Evolutionary conservation across 176 grass and related monocot genomes (phyloP).

Genomic region (Triticum turgidum): DNA sequence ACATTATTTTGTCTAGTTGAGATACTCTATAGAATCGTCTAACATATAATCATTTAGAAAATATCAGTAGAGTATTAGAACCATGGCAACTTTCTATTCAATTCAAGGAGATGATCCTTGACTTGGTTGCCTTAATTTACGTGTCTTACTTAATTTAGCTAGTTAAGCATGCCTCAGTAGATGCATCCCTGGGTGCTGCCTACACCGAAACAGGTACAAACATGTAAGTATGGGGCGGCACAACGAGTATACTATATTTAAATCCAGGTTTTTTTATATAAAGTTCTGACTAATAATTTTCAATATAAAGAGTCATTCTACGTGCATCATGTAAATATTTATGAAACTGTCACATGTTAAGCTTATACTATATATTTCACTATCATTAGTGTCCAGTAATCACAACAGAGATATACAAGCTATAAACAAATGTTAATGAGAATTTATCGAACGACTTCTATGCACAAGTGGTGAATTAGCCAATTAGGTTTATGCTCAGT

Average conservation of each 20-base stretch:
- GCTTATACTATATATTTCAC: not conserved
- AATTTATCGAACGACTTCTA: not conserved
- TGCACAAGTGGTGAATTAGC: not conserved
- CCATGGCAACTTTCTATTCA: not conserved
- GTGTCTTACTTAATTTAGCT: not conserved
- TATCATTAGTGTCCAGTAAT: not conserved
- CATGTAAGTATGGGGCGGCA: not conserved
- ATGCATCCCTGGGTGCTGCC: constrained; percentile 21
- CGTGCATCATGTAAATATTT: not conserved
- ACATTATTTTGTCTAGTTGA: not conserved
- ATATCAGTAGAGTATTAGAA: not conserved
- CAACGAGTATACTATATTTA: not conserved
- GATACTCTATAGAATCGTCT: not conserved
- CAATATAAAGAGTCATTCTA: not conserved
- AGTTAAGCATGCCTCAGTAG: constrained; percentile 4
- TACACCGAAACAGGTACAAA: not conserved
- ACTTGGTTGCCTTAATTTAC: not conserved
- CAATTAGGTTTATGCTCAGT: not conserved
- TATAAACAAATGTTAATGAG: not conserved
- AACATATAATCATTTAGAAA: not conserved
- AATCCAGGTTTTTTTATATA: not conserved
- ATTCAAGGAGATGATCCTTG: not conserved
- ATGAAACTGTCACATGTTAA: not conserved
- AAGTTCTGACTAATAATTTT: not conserved
- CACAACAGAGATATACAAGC: not conserved